These are phyloP conservation scores for Exserohilum rostratum DNA, from an alignment of 2,329 filamentous ascomycete species.

Conservation along the genomic window DNA sequence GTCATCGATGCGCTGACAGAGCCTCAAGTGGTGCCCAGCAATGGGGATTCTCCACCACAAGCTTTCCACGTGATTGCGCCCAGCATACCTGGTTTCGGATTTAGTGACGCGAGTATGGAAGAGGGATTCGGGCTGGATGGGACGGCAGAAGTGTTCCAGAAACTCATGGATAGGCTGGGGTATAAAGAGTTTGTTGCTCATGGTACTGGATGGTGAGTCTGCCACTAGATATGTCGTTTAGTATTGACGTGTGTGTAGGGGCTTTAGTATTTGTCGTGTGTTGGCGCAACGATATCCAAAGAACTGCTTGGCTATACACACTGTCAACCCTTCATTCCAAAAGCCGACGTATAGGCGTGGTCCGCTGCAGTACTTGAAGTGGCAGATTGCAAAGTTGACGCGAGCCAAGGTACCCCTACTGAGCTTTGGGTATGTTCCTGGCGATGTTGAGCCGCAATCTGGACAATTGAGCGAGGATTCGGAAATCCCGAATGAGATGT, in stretches of 20 bases:
- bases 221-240: background rate
- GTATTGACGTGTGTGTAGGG: constrained; percentile 35
- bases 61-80: constrained; percentile 72
- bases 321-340: constrained; percentile 63
- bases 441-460: constrained; percentile 52
- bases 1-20: constrained; percentile 62
- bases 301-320: constrained; percentile 65
- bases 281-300: constrained; percentile 57
- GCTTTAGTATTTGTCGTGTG: constrained; percentile 50
- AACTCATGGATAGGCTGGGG: constrained; percentile 65
- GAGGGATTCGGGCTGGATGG: constrained; percentile 58
- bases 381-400: constrained; percentile 57
- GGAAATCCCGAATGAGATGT: background rate
- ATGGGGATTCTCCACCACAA: constrained; percentile 27
- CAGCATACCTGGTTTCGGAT: constrained; percentile 69
- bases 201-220: constrained; percentile 57
- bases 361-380: constrained; percentile 61
- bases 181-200: constrained; percentile 66
- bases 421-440: constrained; percentile 62
- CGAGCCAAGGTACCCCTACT: constrained; percentile 50
- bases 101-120: constrained; percentile 66
- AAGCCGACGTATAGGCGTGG: constrained; percentile 56
- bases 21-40: constrained; percentile 52
- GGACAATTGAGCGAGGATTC: background rate
- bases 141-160: constrained; percentile 63